Evolutionary conservation across 140 eudicot species (phyloP).

Genomic region (Cichorium intybus): DNA sequence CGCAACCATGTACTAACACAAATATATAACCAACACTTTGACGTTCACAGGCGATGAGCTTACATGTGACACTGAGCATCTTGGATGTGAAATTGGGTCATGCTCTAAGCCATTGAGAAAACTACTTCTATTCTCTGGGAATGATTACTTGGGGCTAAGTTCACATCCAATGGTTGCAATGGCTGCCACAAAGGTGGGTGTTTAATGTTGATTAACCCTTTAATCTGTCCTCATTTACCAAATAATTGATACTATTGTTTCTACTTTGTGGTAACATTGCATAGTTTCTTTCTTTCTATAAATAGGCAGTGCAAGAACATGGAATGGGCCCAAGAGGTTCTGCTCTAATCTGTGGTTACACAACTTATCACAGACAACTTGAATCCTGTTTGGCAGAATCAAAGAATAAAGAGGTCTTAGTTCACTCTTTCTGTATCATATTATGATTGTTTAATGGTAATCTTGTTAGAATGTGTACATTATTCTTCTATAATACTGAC

Average conservation of each 20-base stretch:
- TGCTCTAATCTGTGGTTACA: slow-evolving; percentile 94
- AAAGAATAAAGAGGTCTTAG: slow-evolving; percentile 82
- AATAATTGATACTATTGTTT: slow-evolving; percentile 1
- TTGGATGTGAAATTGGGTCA: slow-evolving; percentile 22
- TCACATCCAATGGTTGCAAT: slow-evolving; percentile 76
- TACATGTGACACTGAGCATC: slow-evolving; percentile 16
- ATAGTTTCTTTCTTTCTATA: neutral
- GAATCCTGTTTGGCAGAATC: slow-evolving; percentile 79
- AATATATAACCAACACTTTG: neutral
- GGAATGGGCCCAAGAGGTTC: slow-evolving; percentile 99
- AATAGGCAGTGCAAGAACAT: slow-evolving; percentile 74
- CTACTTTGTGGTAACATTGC: slow-evolving; percentile 9
- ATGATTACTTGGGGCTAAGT: slow-evolving; percentile 92
- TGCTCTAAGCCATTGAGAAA: slow-evolving; percentile 39
- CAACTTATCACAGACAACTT: slow-evolving; percentile 72
- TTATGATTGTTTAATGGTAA: slow-evolving; percentile 1
- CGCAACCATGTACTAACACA: neutral
- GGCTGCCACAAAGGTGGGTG: slow-evolving; percentile 69
- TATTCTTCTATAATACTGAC: slow-evolving; percentile 1
- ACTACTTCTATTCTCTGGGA: slow-evolving; percentile 82
- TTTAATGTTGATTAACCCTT: neutral
- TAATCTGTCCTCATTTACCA: neutral
- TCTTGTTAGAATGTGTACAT: neutral
- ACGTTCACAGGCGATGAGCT: slow-evolving; percentile 55
- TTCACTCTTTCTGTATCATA: slow-evolving; percentile 8